A percentile compares a stretch with the other conserved stretches of the same genome.
phyloP scores from a whole-genome alignment of 225 moss, liverwort and hornwort species.

The Pseudoscleropodium purum region DNA sequence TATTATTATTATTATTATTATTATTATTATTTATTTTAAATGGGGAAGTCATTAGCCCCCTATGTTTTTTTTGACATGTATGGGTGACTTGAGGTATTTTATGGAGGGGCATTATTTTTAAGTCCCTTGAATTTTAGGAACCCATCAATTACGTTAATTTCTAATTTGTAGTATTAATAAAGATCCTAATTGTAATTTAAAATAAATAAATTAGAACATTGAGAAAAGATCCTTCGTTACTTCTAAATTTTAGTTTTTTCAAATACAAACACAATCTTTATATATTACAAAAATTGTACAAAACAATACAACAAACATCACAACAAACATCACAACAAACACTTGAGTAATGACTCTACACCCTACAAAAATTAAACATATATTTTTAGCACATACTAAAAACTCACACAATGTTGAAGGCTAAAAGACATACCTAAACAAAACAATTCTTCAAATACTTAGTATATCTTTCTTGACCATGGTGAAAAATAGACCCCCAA shows the following conservation, averaged over 20 bases:
- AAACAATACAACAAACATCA: fast-evolving
- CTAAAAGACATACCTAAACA: neutral
- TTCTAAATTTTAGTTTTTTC: neutral
- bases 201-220: neutral
- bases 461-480: fast-evolving
- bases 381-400: neutral
- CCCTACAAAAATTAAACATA: neutral
- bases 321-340: fast-evolving
- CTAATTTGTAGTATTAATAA: neutral
- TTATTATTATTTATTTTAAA: too few species aligned
- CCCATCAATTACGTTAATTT: neutral
- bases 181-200: neutral
- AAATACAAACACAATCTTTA: neutral
- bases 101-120: too few species aligned
- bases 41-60: too few species aligned
- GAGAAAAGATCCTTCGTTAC: neutral
- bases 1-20: too few species aligned
- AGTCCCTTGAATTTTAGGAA: neutral
- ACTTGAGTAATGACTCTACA: neutral
- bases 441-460: neutral
- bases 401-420: neutral
- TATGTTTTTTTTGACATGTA: too few species aligned
- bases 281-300: neutral
- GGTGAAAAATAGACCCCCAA: fast-evolving
- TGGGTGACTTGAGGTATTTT: too few species aligned